A percentile compares a stretch with the other conserved stretches of the same genome.
Conservation (phyloP, 441 rosid genomes). For the Cnidoscolus chayamansa region DNA sequence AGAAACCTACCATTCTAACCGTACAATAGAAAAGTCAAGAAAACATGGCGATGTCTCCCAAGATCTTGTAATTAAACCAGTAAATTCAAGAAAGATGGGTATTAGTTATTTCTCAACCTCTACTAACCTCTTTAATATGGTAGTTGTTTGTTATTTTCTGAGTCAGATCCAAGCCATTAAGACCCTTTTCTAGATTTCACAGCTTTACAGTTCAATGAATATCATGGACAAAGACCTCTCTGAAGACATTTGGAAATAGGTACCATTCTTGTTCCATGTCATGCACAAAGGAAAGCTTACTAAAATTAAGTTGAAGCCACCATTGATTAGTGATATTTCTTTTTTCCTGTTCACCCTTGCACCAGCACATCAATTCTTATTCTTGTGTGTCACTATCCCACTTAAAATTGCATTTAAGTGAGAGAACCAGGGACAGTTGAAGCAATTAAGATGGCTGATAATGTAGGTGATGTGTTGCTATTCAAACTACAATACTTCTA, state of each 20-base stretch:
- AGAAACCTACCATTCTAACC: neutral
- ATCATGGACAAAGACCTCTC: neutral
- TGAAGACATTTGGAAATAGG: neutral
- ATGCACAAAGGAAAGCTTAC: neutral
- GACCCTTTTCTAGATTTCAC: neutral
- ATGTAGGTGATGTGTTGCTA: constrained; percentile 7
- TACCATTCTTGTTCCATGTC: neutral
- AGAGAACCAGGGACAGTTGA: constrained; percentile 35
- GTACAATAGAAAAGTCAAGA: neutral
- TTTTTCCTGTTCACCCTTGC: neutral
- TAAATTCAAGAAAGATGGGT: neutral
- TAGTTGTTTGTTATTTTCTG: constrained; percentile 21
- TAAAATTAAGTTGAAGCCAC: neutral
- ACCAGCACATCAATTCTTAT: neutral
- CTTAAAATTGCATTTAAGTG: constrained; percentile 11
- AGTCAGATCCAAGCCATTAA: constrained; percentile 8
- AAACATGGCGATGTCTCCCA: neutral
- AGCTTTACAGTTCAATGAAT: neutral
- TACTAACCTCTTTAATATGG: constrained; percentile 32
- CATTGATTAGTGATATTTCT: neutral
- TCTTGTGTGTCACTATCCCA: constrained; percentile 24
- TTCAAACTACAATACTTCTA: neutral
- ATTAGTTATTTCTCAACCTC: constrained; percentile 13
- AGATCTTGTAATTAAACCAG: neutral
- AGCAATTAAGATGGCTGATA: constrained; percentile 23